Evolutionary conservation across 257 asterid genomes (phyloP).

Genomic region (Ligustrum vulgare): DNA sequence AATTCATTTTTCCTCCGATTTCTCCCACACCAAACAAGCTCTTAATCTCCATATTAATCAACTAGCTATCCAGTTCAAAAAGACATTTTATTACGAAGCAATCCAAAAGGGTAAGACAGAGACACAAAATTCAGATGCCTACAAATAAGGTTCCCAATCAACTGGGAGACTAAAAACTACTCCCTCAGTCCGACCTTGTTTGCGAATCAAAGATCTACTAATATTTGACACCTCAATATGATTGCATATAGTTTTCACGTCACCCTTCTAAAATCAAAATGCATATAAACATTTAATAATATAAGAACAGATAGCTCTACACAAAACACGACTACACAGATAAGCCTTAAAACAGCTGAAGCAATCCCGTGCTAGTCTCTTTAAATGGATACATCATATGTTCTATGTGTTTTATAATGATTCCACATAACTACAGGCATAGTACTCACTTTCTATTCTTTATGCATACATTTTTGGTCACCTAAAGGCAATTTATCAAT

Average conservation of each 20-base stretch:
- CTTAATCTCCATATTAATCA: neutral
- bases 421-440: no score
- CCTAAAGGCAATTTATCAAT: neutral
- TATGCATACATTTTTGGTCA: neutral
- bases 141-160: neutral
- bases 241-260: neutral
- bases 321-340: neutral
- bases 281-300: neutral
- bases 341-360: neutral
- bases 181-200: neutral
- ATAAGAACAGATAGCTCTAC: neutral
- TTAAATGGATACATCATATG: neutral
- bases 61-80: neutral
- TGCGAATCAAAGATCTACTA: neutral
- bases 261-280: neutral
- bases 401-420: neutral
- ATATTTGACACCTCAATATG: neutral
- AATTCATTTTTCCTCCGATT: no score
- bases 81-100: neutral
- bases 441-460: neutral
- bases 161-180: neutral
- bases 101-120: neutral
- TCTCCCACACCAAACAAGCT: no score
- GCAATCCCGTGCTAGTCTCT: neutral
- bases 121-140: neutral